Base-by-base conservation (phyloP, 2,329 filamentous ascomycete species). In the Tothia fuscella region DNA sequence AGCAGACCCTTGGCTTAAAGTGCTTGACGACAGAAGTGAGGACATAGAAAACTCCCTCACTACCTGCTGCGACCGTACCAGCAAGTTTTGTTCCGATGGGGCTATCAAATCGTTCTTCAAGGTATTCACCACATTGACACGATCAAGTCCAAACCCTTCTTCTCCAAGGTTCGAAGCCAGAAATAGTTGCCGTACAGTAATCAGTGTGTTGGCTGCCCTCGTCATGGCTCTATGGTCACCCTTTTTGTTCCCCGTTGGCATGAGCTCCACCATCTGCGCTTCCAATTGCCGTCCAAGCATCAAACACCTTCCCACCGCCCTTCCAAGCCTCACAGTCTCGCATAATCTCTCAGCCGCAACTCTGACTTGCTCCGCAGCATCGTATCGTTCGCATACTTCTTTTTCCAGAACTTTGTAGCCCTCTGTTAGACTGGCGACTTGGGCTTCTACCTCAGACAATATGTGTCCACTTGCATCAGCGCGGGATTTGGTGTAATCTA, bases 211-310 rank as follows among this genome's bases (percentile, higher is more conserved):
- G 0, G 84, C 78, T 38, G 85, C 91, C 32, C 85, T 72, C n/a
- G 93, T 76, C 53, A 95, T 72, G 1, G 83, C 81, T 32, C 78
- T 70, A 51, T 88, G 80, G 49, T 91, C 84, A 50, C 86, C 80
- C 43, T 65, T 70, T 21, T 54, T 46, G 50, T 50, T 22, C 5
- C 50, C 53, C 13, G 63, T 58, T 2, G 67, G 63, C 2, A 67
- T 70, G 4, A 84, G 66, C 58, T 93, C 87, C 0, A 74, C 67
- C 54, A 93, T 73, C 57, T 93, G 83, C n/a, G 82, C 73, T 57
- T 96, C 86, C 9, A 98, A 71, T 63, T 93, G 86, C 33, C 88
- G 70, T 0, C 85, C 87, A 3, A 96, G 67, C 53, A 82, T 80
- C 31, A 96, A 67, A 54, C 82, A 88, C 39, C 89, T 71, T 32